Conservation (phyloP, 148 eudicot genomes). For the Drosera capensis region DNA sequence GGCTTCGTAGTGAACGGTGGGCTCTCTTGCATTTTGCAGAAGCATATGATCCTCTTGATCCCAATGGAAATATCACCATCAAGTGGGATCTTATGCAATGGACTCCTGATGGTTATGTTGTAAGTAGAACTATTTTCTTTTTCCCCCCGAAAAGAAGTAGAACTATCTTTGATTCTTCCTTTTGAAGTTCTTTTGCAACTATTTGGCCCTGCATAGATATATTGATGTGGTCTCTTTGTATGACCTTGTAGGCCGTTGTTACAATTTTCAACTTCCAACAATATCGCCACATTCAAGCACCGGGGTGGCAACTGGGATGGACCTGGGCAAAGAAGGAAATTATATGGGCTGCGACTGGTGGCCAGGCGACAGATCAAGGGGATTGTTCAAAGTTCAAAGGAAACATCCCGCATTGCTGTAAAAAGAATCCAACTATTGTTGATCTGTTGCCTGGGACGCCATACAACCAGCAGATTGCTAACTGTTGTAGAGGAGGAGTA, state of each 20-base stretch:
- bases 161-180: not conserved
- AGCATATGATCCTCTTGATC: conserved; percentile 76
- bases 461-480: conserved; percentile 37
- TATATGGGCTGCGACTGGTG: conserved; percentile 44
- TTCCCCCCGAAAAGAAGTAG: too few species aligned
- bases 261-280: conserved; percentile 45
- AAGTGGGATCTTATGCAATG: conserved; percentile 78
- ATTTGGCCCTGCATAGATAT: not conserved
- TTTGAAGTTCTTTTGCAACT: not conserved
- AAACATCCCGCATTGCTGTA: conserved; percentile 49
- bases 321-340: conserved; percentile 58
- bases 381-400: conserved; percentile 53
- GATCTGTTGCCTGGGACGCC: conserved; percentile 55
- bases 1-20: not conserved
- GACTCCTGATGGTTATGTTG: conserved; percentile 83
- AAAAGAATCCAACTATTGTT: conserved; percentile 36
- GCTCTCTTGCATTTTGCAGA: conserved; percentile 23
- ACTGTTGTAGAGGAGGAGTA: conserved; percentile 61
- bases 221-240: not conserved
- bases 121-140: conserved; percentile 17
- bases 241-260: conserved; percentile 19
- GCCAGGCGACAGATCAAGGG: conserved; percentile 61
- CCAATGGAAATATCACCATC: conserved; percentile 70
- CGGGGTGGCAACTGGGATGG: conserved; percentile 64
- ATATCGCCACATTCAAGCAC: conserved; percentile 51